Evolutionary conservation across 208 protist genomes (phyloP).

Genomic region (Trypanosomatidae sp.): DNA sequence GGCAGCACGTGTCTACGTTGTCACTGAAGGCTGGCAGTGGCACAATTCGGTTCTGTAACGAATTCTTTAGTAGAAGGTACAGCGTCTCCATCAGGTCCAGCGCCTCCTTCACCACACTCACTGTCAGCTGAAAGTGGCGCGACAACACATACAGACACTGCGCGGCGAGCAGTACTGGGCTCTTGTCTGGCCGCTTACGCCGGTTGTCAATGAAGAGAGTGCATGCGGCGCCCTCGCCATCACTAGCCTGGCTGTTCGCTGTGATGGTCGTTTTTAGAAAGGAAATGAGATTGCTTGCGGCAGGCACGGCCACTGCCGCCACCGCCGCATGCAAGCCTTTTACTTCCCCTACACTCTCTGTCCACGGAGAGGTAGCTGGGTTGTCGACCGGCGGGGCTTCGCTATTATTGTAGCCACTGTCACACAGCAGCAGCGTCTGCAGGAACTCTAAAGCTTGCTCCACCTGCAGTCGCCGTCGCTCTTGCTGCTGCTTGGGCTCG

Average conservation of each 20-base stretch:
- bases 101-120: constrained; percentile 54
- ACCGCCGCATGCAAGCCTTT: constrained; percentile 31
- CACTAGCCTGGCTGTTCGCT: constrained; percentile 17
- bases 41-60: constrained; percentile 20
- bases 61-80: constrained; percentile 19
- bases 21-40: constrained; percentile 25
- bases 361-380: constrained; percentile 28
- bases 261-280: constrained; percentile 38
- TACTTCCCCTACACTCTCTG: constrained; percentile 19
- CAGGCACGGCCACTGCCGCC: constrained; percentile 29
- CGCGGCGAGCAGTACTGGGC: constrained; percentile 59
- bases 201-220: constrained; percentile 15
- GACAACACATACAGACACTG: constrained; percentile 86
- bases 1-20: constrained; percentile 32
- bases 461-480: constrained; percentile 23
- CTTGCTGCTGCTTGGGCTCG: constrained; percentile 24
- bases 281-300: constrained; percentile 47
- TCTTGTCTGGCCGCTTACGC: constrained; percentile 22
- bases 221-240: constrained; percentile 16
- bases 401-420: constrained; percentile 50
- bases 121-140: constrained; percentile 83
- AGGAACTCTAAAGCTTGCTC: constrained; percentile 29
- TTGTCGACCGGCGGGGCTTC: constrained; percentile 28
- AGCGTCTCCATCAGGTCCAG: constrained; percentile 42
- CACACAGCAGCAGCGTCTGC: constrained; percentile 39